Evolutionary conservation across 2,329 filamentous ascomycete species (phyloP).

Genomic region (Aspergillus brunneoviolaceus): DNA sequence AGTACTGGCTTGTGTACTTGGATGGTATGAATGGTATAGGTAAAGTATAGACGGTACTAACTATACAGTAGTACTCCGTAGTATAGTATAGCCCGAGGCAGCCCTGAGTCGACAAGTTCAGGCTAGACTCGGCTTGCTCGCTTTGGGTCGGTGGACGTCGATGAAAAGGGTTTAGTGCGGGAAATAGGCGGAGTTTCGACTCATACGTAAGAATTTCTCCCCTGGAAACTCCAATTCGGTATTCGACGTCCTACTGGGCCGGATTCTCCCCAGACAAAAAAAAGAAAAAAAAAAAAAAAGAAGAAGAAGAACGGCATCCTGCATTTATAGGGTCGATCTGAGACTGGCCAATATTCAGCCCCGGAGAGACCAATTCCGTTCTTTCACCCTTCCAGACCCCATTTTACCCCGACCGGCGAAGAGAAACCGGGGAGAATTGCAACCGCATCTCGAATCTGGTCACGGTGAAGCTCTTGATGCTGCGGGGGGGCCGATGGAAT

Average conservation of each 20-base stretch:
- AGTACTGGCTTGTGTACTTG: too few relatives aligned
- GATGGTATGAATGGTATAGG: background rate
- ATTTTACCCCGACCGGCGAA: constrained; percentile 18
- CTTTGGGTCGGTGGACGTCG: background rate
- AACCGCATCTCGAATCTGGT: constrained; percentile 22
- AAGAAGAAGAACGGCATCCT: background rate
- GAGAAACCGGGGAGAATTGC: constrained; percentile 21
- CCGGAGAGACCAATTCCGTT: constrained; percentile 9
- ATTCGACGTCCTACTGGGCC: too few relatives aligned
- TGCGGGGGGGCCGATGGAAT: constrained; percentile 19
- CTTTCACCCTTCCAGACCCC: constrained; percentile 1
- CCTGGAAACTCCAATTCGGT: background rate
- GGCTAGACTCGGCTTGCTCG: background rate
- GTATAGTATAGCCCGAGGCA: background rate
- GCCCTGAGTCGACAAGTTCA: background rate
- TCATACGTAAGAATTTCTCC: background rate
- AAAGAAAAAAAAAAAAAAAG: background rate
- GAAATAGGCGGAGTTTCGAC: background rate
- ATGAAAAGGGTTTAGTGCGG: background rate
- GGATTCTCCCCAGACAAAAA: background rate
- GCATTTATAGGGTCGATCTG: constrained; percentile 22
- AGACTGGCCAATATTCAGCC: constrained; percentile 22
- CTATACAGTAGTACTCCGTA: background rate
- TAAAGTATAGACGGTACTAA: background rate
- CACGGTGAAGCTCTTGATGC: constrained; percentile 32